Percentiles rank a stretch among this genome's conserved stretches.
phyloP scores from a whole-genome alignment of 1,139 yeast species.

The Hyphopichia wangnamkhiaoensis region DNA sequence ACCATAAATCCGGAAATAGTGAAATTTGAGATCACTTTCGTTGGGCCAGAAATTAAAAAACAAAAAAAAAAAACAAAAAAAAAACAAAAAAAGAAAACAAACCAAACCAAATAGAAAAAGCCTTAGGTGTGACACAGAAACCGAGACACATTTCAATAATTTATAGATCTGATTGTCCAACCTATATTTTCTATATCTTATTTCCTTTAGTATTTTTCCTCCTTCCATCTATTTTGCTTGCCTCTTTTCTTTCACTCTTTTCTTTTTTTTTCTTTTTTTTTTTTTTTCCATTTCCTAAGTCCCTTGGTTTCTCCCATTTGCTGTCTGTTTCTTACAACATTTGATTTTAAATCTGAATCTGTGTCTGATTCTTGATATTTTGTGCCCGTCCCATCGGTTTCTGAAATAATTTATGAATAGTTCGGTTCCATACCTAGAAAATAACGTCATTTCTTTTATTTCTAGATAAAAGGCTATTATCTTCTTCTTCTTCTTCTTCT shows the following conservation, averaged over 20 bases:
- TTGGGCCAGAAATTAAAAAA: too few species aligned
- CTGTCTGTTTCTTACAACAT: neutral
- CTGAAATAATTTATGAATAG: too few species aligned
- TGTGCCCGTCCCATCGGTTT: too few species aligned
- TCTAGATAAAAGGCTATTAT: too few species aligned
- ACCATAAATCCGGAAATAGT: too few species aligned
- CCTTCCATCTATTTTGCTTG: neutral
- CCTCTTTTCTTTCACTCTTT: neutral
- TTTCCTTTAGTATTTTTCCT: neutral
- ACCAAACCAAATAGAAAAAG: neutral
- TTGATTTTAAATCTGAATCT: too few species aligned
- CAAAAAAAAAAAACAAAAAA: neutral
- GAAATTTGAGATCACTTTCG: too few species aligned
- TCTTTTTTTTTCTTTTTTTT: neutral
- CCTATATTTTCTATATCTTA: neutral
- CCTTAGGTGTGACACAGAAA: conserved; percentile 1
- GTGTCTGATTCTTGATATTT: too few species aligned
- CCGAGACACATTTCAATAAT: neutral
- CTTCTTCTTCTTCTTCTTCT: too few species aligned
- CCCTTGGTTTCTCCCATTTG: neutral
- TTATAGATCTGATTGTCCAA: conserved; percentile 1
- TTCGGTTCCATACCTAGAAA: too few species aligned
- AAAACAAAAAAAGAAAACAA: neutral
- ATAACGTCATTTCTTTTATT: too few species aligned
- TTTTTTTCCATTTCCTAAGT: neutral